Evolutionary conservation across 352 stramenopile genomes (phyloP), one percentile per base, ranked within the genome.

Genomic region (Globisporangium canariense): DNA sequence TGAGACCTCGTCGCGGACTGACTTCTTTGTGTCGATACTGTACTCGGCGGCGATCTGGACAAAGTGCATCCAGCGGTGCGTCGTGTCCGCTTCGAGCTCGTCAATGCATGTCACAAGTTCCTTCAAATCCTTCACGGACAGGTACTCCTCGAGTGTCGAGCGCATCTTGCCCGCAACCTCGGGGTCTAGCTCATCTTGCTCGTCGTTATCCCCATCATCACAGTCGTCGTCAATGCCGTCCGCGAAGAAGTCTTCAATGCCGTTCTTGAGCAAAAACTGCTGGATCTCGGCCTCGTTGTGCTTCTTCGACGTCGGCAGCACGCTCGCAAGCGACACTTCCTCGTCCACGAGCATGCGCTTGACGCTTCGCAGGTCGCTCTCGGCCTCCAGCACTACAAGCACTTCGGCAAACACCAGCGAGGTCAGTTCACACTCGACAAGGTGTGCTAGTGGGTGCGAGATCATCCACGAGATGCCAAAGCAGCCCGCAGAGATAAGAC

Each of bases 381-480:
- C 88, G 11, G 66, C 58, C 58, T 93, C 84, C 32, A 96, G 70
- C n/a, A 93, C 86, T 18, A 73, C 74, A 9, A 96, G 55, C 7
- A 84, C 78, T 64, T 94, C 86, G 2, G 83, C 74, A 65, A 96
- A 91, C 30, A 96, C 78, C 32, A 78, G 57, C 25, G 79, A 89
- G 0, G 83, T 77, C 11, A 96, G 59, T 3, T 86, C 81, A 54
- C 71, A 84, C 45, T 94, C 81, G 1, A 91, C 61, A 11, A 86
- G 62, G 62, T 84, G 76, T 20, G 66, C 58, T 41, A 92, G 59
- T 6, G 71, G 78, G 38, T 86, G 72, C 18, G 75, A 82, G 41
- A 94, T 60, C 60, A 94, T 88, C 86, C 86, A 96, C 30, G 81
- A 91, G 11, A 96, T 63, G 3, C 86, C 85, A 67, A 96, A 94